phyloP scores from a whole-genome alignment of 176 grass and related monocot species.

The Oryza punctata region DNA sequence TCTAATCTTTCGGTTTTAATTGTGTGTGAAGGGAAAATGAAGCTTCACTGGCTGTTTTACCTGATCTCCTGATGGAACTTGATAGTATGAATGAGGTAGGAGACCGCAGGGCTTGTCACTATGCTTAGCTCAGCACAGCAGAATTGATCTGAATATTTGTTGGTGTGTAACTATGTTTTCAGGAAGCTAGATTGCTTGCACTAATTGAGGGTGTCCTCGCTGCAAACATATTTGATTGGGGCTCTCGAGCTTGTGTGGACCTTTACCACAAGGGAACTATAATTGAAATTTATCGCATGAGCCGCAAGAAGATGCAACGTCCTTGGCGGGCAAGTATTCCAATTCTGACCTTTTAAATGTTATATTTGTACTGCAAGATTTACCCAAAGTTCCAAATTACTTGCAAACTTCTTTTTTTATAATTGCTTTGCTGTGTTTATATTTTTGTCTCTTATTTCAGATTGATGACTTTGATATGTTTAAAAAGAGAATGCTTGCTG shows the following conservation, averaged over 20 bases:
- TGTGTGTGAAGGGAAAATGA: conserved; percentile 83
- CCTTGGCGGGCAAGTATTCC: conserved; percentile 82
- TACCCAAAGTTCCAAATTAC: not conserved
- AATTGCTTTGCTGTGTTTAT: not conserved
- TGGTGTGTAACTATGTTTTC: conserved; percentile 28
- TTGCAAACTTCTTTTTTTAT: not conserved
- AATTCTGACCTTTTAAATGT: conserved; percentile 23
- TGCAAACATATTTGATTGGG: conserved; percentile 99
- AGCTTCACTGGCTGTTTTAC: conserved; percentile 95
- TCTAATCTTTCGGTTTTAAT: conserved; percentile 31
- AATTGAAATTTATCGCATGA: conserved; percentile 99
- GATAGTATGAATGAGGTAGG: conserved; percentile 95
- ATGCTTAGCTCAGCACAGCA: conserved; percentile 26
- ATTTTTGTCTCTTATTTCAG: conserved; percentile 52
- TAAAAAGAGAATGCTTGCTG: conserved; percentile 83
- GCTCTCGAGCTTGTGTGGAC: conserved; percentile 95
- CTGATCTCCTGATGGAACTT: conserved; percentile 94
- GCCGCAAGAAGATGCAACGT: conserved; percentile 98
- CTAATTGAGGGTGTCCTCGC: conserved; percentile 96
- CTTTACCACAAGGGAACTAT: conserved; percentile 99
- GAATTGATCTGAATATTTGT: conserved; percentile 13
- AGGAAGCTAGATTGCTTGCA: conserved; percentile 89
- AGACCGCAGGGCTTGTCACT: conserved; percentile 10
- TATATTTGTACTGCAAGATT: conserved; percentile 22
- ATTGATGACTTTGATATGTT: conserved; percentile 96